Evolutionary conservation across 768 basidiomycete species (phyloP).

Genomic region (Mycena epipterygia): DNA sequence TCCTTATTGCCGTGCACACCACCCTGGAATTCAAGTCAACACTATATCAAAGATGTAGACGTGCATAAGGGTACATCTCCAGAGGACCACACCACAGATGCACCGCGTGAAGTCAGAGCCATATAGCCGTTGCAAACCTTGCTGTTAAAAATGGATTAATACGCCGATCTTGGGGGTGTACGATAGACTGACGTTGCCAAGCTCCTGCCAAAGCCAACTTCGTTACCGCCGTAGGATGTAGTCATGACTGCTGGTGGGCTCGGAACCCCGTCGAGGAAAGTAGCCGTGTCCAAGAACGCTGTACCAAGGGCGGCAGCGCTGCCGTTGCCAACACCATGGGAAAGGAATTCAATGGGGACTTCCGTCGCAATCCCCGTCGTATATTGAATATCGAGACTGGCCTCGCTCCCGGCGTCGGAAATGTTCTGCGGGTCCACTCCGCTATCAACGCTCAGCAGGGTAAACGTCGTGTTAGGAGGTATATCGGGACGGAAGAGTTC

Average conservation of each 20-base stretch:
- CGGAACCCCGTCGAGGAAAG: constrained; percentile 2
- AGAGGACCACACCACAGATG: constrained; percentile 41
- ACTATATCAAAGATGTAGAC: neutral
- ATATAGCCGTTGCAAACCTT: constrained; percentile 20
- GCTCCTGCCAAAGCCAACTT: neutral
- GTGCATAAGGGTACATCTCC: constrained; percentile 1
- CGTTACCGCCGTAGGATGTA: neutral
- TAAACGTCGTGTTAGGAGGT: neutral
- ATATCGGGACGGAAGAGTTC: neutral
- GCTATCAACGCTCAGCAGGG: neutral
- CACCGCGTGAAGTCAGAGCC: constrained; percentile 5
- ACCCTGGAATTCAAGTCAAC: neutral
- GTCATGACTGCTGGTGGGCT: constrained; percentile 13
- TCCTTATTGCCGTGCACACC: constrained; percentile 20
- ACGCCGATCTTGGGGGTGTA: constrained; percentile 59
- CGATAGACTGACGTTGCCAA: constrained; percentile 4
- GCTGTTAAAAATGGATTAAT: constrained; percentile 41
- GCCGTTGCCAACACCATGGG: too few relatives aligned
- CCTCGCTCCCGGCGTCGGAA: neutral
- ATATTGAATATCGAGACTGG: too few relatives aligned
- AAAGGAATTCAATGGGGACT: constrained; percentile 2
- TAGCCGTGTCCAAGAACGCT: constrained; percentile 10
- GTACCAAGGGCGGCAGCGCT: constrained; percentile 39
- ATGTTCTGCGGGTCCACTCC: constrained; percentile 1
- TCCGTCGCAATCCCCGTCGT: constrained; percentile 4